Evolutionary conservation across 192 early-diverging fungal species (phyloP).

Genomic region (Coemansia nantahalensis): DNA sequence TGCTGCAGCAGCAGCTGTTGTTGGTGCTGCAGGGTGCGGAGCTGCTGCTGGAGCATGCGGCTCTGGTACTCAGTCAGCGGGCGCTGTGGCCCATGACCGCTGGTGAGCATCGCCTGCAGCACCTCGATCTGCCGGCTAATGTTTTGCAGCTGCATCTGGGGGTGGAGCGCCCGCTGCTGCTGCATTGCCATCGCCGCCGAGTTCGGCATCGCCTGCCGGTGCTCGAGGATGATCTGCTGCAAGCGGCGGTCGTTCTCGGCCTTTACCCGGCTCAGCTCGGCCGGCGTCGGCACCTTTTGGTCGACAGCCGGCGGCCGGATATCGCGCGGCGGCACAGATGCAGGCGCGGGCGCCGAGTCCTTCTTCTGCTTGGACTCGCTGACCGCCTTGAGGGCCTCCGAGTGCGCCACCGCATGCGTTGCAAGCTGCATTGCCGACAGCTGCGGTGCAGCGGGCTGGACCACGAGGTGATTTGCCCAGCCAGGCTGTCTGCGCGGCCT

Average conservation of each 20-base stretch:
- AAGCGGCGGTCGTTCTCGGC: constrained; percentile 39
- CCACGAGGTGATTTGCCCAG: constrained; percentile 26
- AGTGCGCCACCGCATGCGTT: constrained; percentile 27
- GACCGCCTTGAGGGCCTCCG: constrained; percentile 24
- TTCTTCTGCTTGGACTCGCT: constrained; percentile 43
- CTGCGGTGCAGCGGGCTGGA: constrained; percentile 15
- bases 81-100: constrained; percentile 21
- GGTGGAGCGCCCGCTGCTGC: constrained; percentile 20
- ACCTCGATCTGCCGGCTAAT: constrained; percentile 23
- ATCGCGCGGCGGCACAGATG: constrained; percentile 37
- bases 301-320: constrained; percentile 31
- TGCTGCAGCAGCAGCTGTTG: constrained; percentile 23
- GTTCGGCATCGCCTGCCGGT: constrained; percentile 41
- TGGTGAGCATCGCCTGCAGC: constrained; percentile 33
- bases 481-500: constrained; percentile 20
- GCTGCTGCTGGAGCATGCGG: constrained; percentile 35
- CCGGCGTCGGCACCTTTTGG: constrained; percentile 44
- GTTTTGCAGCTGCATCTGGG: constrained; percentile 22
- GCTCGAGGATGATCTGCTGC: constrained; percentile 43
- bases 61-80: constrained; percentile 28
- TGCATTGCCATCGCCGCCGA: constrained; percentile 39
- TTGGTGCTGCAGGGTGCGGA: constrained; percentile 22
- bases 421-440: constrained; percentile 46
- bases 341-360: constrained; percentile 21
- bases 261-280: constrained; percentile 41